Conservation (phyloP, 345 rosid genomes). For the Melaleuca quinquenervia region DNA sequence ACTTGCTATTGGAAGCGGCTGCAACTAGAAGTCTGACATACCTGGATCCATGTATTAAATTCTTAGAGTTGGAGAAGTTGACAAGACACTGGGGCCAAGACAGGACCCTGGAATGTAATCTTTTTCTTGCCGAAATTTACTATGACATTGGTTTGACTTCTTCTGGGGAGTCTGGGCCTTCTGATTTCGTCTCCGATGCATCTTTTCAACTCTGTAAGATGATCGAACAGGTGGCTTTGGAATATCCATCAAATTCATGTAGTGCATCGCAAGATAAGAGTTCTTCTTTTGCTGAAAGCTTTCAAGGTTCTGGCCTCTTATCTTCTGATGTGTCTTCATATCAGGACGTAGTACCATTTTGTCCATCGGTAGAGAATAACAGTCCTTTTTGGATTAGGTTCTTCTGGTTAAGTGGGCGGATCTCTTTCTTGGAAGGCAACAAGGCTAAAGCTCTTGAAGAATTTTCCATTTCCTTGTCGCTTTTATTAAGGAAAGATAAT, state of each 20-base stretch:
- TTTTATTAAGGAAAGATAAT: constrained; percentile 37
- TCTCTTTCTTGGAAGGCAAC: constrained; percentile 66
- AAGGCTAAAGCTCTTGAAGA: constrained; percentile 74
- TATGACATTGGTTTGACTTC: constrained; percentile 56
- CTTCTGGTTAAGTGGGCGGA: constrained; percentile 86
- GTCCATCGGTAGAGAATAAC: constrained; percentile 9
- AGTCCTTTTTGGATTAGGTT: constrained; percentile 71
- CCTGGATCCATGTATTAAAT: constrained; percentile 44
- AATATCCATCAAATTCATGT: constrained; percentile 29
- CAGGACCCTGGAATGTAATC: constrained; percentile 77
- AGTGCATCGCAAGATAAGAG: constrained; percentile 16
- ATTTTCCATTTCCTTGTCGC: constrained; percentile 46
- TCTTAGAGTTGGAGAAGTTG: constrained; percentile 76
- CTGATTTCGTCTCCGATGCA: constrained; percentile 55
- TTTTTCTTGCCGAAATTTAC: constrained; percentile 87
- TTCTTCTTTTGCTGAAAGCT: constrained; percentile 8
- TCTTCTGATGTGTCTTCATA: neutral
- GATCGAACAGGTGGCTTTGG: constrained; percentile 77
- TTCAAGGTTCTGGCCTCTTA: constrained; percentile 20
- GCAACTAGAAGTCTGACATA: constrained; percentile 30
- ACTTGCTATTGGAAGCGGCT: constrained; percentile 74
- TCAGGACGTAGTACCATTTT: neutral
- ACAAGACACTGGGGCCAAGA: constrained; percentile 79
- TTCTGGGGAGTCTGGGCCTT: constrained; percentile 29
- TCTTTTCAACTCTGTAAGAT: constrained; percentile 87